Conservation (phyloP, 2,329 filamentous ascomycete genomes). For the Aspergillus ochraceus region DNA sequence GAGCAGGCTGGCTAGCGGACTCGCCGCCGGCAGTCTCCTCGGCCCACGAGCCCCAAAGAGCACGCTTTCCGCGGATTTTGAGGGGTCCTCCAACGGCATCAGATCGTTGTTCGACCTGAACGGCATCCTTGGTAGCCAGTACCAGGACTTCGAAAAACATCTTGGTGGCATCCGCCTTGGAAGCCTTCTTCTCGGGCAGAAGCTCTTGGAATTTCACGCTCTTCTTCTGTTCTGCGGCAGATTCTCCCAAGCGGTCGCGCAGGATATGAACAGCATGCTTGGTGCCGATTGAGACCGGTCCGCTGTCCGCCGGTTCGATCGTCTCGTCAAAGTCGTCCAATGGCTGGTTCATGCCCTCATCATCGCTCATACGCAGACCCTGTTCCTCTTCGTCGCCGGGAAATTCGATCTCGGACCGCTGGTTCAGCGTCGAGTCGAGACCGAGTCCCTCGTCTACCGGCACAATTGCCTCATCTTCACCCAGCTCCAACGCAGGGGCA, state of each 20-base stretch:
- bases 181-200: slow-evolving; percentile 77
- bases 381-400: slow-evolving; percentile 58
- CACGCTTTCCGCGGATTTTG: slow-evolving; percentile 83
- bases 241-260: slow-evolving; percentile 75
- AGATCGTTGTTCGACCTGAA: slow-evolving; percentile 88
- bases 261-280: slow-evolving; percentile 95
- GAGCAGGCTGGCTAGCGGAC: slow-evolving; percentile 35
- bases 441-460: slow-evolving; percentile 52
- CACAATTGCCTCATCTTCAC: slow-evolving; percentile 62
- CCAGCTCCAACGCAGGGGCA: slow-evolving; percentile 62
- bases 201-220: slow-evolving; percentile 88
- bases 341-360: slow-evolving; percentile 47
- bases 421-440: slow-evolving; percentile 47
- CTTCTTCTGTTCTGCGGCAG: slow-evolving; percentile 69
- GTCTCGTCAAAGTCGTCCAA: slow-evolving; percentile 75
- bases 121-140: slow-evolving; percentile 93
- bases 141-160: slow-evolving; percentile 99
- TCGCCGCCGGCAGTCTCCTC: slow-evolving; percentile 62
- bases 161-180: slow-evolving; percentile 89
- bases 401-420: slow-evolving; percentile 65
- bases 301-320: slow-evolving; percentile 77
- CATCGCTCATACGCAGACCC: slow-evolving; percentile 46
- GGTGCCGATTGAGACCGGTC: slow-evolving; percentile 84
- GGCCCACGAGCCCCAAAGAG: slow-evolving; percentile 97
- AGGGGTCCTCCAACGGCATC: slow-evolving; percentile 74